These are phyloP conservation scores for Naganishia albida DNA, from an alignment of 1,284 basidiomycete species.

Conservation along the genomic window DNA sequence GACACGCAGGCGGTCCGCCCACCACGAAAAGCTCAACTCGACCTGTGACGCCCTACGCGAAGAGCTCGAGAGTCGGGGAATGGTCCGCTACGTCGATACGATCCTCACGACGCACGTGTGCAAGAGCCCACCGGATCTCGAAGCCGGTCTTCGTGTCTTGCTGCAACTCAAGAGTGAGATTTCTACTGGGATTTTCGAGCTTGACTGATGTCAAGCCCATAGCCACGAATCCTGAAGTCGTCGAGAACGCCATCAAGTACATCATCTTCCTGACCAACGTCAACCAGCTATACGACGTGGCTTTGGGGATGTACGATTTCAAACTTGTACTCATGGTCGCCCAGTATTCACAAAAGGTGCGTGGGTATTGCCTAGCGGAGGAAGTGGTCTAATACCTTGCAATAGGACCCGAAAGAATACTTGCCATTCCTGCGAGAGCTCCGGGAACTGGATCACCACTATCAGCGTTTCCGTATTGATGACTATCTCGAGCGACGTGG, in stretches of 20 bases:
- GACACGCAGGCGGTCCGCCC: background rate
- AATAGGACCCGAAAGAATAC: slow-evolving; percentile 93
- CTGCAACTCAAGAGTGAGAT: slow-evolving; percentile 70
- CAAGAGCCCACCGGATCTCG: slow-evolving; percentile 87
- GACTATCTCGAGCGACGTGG: slow-evolving; percentile 79
- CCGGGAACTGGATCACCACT: slow-evolving; percentile 72
- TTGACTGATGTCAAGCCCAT: background rate
- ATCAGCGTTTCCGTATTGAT: slow-evolving; percentile 90
- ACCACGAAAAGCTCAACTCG: slow-evolving; percentile 60
- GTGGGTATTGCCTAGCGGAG: slow-evolving; percentile 12
- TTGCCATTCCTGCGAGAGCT: slow-evolving; percentile 93
- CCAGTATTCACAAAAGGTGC: slow-evolving; percentile 91
- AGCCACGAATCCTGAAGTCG: slow-evolving; percentile 62
- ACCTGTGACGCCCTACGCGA: slow-evolving; percentile 77
- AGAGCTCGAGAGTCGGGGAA: slow-evolving; percentile 70
- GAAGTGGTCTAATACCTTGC: background rate
- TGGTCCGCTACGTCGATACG: slow-evolving; percentile 81
- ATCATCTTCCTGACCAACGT: slow-evolving; percentile 97
- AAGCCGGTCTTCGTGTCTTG: slow-evolving; percentile 77
- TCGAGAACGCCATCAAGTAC: slow-evolving; percentile 96
- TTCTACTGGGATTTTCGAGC: background rate
- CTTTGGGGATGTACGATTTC: slow-evolving; percentile 99
- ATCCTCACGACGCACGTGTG: slow-evolving; percentile 91
- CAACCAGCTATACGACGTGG: slow-evolving; percentile 86
- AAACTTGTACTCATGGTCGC: slow-evolving; percentile 92